These are phyloP conservation scores for Dioscorea cayenensis DNA, from an alignment of 116 monocot species.

Conservation along the genomic window DNA sequence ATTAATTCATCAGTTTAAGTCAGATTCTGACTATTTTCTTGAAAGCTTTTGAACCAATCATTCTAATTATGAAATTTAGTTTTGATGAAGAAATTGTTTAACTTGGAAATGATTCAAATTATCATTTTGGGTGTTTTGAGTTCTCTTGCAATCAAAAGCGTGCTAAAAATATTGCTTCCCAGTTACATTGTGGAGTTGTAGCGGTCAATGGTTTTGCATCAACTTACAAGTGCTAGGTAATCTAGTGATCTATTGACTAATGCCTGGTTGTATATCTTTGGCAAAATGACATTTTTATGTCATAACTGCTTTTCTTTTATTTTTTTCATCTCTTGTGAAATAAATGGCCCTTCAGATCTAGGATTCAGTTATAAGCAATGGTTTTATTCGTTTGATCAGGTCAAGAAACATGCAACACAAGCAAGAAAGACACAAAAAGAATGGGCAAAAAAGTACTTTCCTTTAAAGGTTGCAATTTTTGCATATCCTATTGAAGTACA, in stretches of 20 bases:
- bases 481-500: constrained; percentile 93
- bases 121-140: constrained; percentile 93
- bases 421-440: constrained; percentile 89
- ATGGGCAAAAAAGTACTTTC: constrained; percentile 90
- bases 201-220: constrained; percentile 98
- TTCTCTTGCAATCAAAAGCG: constrained; percentile 86
- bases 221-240: constrained; percentile 97
- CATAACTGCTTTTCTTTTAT: neutral
- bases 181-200: constrained; percentile 85
- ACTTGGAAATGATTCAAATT: constrained; percentile 92
- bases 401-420: no score
- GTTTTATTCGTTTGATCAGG: no score
- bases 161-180: constrained; percentile 80
- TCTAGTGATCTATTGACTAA: neutral
- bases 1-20: neutral
- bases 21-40: constrained; percentile 8
- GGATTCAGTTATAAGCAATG: no score
- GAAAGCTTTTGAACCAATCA: constrained; percentile 94
- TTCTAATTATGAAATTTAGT: constrained; percentile 96
- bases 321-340: neutral
- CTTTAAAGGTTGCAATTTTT: constrained; percentile 80
- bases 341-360: neutral
- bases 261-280: neutral
- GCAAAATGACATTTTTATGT: neutral
- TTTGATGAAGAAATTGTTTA: constrained; percentile 79